phyloP scores from a whole-genome alignment of 352 stramenopile species.

The Plasmopara halstedii region DNA sequence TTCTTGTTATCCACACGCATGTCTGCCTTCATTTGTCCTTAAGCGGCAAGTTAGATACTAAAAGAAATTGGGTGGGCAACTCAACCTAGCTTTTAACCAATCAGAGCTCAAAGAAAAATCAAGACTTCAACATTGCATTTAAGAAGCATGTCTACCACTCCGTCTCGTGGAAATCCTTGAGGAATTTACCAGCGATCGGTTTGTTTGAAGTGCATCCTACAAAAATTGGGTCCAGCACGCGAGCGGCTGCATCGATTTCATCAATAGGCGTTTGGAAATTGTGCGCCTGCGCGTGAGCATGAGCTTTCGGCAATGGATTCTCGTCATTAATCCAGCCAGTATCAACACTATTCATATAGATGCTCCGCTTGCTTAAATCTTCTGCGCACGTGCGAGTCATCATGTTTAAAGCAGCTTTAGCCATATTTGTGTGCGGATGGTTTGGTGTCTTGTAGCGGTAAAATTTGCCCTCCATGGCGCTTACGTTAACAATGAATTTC shows the following conservation, averaged over 20 bases:
- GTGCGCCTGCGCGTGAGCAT: slow-evolving; percentile 85
- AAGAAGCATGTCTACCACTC: slow-evolving; percentile 56
- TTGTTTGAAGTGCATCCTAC: slow-evolving; percentile 70
- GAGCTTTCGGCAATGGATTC: slow-evolving; percentile 92
- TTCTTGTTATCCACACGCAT: slow-evolving; percentile 58
- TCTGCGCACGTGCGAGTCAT: slow-evolving; percentile 95
- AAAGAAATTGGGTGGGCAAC: background rate
- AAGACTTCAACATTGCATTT: too few species aligned
- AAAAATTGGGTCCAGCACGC: slow-evolving; percentile 95
- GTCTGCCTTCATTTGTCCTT: slow-evolving; percentile 48
- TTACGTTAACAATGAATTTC: slow-evolving; percentile 97
- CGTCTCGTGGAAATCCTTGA: slow-evolving; percentile 87
- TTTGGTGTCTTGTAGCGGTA: slow-evolving; percentile 96
- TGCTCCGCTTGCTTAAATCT: slow-evolving; percentile 89
- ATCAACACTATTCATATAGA: slow-evolving; percentile 98
- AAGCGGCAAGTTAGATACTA: slow-evolving; percentile 14
- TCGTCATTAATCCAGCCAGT: slow-evolving; percentile 99
- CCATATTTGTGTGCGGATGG: slow-evolving; percentile 98
- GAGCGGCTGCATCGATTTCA: slow-evolving; percentile 93
- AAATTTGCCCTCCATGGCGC: slow-evolving; percentile 98
- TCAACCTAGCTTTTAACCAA: too few species aligned
- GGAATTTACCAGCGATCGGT: slow-evolving; percentile 71
- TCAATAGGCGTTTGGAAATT: slow-evolving; percentile 97
- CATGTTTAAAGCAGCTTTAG: slow-evolving; percentile 98
- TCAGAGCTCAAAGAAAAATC: too few species aligned